Conservation (phyloP, 805 yeast genomes). For the Yarrowia bubula region DNA sequence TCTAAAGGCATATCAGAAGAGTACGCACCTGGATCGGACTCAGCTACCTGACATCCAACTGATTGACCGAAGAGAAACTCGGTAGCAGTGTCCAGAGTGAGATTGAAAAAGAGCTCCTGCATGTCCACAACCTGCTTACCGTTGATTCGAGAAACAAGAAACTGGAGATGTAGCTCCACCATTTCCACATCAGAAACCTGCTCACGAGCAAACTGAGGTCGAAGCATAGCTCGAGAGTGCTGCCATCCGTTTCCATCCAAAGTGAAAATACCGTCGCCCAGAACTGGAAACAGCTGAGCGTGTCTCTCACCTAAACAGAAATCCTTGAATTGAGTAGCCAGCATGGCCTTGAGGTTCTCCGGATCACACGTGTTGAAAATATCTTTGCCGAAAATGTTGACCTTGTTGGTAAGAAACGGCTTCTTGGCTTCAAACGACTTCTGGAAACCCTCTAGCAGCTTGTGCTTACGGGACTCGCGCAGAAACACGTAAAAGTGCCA, state of each 20-base stretch:
- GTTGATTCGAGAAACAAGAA: constrained; percentile 16
- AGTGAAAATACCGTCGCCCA: constrained; percentile 42
- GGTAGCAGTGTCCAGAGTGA: constrained; percentile 41
- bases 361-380: constrained; percentile 36
- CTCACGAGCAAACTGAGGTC: constrained; percentile 41
- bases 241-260: constrained; percentile 41
- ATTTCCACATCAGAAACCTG: constrained; percentile 37
- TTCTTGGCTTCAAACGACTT: not conserved
- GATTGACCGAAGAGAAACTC: constrained; percentile 41
- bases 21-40: constrained; percentile 28
- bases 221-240: constrained; percentile 40
- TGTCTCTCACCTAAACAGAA: constrained; percentile 37
- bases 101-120: constrained; percentile 36
- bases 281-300: constrained; percentile 34
- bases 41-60: constrained; percentile 32
- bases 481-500: constrained; percentile 14
- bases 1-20: constrained; percentile 27
- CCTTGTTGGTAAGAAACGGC: constrained; percentile 16
- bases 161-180: constrained; percentile 35
- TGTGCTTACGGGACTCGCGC: constrained; percentile 17
- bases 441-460: constrained; percentile 15
- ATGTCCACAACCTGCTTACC: constrained; percentile 31
- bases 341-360: constrained; percentile 39
- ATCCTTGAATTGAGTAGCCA: constrained; percentile 39
- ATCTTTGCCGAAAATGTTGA: constrained; percentile 21